Percentiles rank a stretch among this genome's conserved stretches.
phyloP scores from a whole-genome alignment of 176 grass and related monocot genomes.

The Aegilops longissima region DNA sequence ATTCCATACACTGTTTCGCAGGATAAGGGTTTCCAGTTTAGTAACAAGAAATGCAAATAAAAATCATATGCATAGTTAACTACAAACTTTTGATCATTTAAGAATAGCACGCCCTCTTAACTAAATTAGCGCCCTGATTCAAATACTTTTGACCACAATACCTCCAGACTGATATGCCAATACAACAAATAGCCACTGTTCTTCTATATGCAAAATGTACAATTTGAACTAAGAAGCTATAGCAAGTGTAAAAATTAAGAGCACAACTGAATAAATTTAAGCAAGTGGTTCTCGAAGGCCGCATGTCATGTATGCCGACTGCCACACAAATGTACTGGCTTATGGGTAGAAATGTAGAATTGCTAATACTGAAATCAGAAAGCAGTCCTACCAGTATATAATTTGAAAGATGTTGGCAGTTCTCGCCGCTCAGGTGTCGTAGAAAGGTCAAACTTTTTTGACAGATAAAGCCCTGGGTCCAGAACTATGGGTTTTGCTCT shows the following conservation, averaged over 20 bases:
- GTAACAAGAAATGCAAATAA: neutral
- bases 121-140: neutral
- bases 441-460: slow-evolving; percentile 87
- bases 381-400: slow-evolving; percentile 73
- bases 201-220: neutral
- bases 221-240: neutral
- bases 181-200: neutral
- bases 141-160: neutral
- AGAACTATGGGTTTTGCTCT: slow-evolving; percentile 85
- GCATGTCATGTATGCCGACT: neutral
- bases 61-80: slow-evolving; percentile 10
- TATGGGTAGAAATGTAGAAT: neutral
- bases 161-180: neutral
- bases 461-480: slow-evolving; percentile 91
- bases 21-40: neutral
- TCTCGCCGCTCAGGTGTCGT: slow-evolving; percentile 68
- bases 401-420: slow-evolving; percentile 88
- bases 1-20: neutral
- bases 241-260: neutral
- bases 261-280: neutral
- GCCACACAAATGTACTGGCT: neutral
- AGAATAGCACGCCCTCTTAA: neutral
- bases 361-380: slow-evolving; percentile 16
- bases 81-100: neutral
- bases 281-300: neutral